phyloP scores from a whole-genome alignment of 2,329 filamentous ascomycete species.

The Penicillium rolfsii region DNA sequence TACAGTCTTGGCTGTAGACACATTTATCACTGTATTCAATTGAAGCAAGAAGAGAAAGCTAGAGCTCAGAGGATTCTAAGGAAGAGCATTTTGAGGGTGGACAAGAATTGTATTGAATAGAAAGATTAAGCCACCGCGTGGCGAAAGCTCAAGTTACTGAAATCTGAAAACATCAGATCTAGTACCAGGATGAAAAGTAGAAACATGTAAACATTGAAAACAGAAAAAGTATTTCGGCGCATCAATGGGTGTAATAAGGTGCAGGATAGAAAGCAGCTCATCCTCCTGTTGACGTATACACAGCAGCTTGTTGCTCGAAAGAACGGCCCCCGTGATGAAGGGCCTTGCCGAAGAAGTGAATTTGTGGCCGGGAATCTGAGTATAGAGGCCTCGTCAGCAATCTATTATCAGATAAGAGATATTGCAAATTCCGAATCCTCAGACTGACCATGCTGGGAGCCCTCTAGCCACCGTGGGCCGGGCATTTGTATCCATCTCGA shows the following conservation, averaged over 20 bases:
- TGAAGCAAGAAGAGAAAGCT: neutral
- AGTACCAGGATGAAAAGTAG: neutral
- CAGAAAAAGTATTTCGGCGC: neutral
- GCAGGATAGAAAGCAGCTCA: neutral
- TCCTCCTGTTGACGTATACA: neutral
- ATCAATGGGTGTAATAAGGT: neutral
- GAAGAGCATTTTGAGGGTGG: neutral
- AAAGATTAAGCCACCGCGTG: neutral
- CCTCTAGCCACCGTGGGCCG: slow-evolving; percentile 30
- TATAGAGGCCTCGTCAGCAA: slow-evolving; percentile 12
- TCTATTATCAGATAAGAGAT: slow-evolving; percentile 10
- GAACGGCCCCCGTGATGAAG: neutral
- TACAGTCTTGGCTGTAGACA: neutral
- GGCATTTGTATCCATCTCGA: slow-evolving; percentile 40
- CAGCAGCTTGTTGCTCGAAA: neutral
- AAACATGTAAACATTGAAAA: neutral
- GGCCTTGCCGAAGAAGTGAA: neutral
- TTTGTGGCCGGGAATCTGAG: neutral
- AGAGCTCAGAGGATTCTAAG: neutral
- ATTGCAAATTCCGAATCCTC: neutral
- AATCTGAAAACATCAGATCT: neutral
- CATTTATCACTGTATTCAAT: neutral
- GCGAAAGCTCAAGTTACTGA: neutral
- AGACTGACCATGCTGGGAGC: slow-evolving; percentile 10
- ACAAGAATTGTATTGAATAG: neutral